Percentiles rank a stretch among this genome's conserved stretches.
phyloP scores from a whole-genome alignment of 1,139 yeast genomes.

The Hyphopichia fennica region DNA sequence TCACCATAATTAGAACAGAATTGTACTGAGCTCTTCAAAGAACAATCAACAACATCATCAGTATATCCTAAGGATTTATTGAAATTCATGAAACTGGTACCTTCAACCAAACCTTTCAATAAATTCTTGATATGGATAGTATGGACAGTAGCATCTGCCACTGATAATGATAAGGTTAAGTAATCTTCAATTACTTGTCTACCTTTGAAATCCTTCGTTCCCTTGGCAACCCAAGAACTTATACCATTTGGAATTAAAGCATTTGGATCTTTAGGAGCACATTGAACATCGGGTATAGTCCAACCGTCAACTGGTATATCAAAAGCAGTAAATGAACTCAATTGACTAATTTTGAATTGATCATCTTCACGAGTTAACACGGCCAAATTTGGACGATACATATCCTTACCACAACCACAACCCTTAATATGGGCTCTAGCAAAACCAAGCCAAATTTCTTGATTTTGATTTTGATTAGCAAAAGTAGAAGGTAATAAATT shows the following conservation, averaged over 20 bases:
- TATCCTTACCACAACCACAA: conserved; percentile 50
- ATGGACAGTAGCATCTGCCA: conserved; percentile 13
- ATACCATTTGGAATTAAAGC: conserved; percentile 39
- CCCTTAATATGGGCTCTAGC: conserved; percentile 45
- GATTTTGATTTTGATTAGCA: conserved; percentile 14
- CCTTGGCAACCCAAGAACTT: conserved; percentile 24
- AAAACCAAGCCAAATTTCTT: conserved; percentile 52
- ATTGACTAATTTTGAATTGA: conserved; percentile 23
- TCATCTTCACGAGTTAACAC: conserved; percentile 14
- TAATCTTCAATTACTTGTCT: conserved; percentile 6
- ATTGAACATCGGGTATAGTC: conserved; percentile 26
- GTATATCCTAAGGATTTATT: conserved; percentile 13
- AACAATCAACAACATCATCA: conserved; percentile 22
- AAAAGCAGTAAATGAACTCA: conserved; percentile 40
- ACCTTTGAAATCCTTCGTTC: conserved; percentile 3
- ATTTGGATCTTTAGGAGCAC: conserved; percentile 18
- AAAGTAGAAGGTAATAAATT: conserved; percentile 9
- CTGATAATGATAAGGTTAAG: conserved; percentile 12
- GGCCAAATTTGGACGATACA: conserved; percentile 48
- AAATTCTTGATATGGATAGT: conserved; percentile 12
- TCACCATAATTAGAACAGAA: conserved; percentile 15
- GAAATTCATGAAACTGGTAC: conserved; percentile 1
- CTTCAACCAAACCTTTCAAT: conserved; percentile 7
- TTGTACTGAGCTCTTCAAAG: conserved; percentile 15
- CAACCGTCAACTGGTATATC: conserved; percentile 36